Evolutionary conservation across 2,329 filamentous ascomycete genomes (phyloP).

Genomic region (Furcasterigmium sp.): DNA sequence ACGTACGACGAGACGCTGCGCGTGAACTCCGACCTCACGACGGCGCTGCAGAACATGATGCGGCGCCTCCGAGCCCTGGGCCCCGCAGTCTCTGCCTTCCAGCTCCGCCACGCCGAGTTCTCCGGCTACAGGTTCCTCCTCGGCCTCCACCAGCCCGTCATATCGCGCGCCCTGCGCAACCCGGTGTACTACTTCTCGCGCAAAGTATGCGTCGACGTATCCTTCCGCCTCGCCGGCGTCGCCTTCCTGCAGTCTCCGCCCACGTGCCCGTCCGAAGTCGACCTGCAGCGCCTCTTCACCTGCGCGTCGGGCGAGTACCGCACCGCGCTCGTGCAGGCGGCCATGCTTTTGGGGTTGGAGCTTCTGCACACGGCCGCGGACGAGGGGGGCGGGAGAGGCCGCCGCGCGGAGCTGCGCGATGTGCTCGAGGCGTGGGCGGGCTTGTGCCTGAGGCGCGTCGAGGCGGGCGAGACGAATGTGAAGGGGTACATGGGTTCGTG

Average conservation of each 20-base stretch:
- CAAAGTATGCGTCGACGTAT: constrained; percentile 40
- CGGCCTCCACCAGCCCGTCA: constrained; percentile 47
- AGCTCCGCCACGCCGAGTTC: constrained; percentile 35
- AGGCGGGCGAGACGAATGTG: constrained; percentile 36
- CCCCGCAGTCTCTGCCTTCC: constrained; percentile 28
- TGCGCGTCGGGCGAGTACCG: constrained; percentile 37
- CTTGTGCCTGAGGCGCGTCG: constrained; percentile 28
- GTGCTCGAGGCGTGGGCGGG: constrained; percentile 19
- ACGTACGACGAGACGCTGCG: constrained; percentile 43
- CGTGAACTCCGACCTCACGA: constrained; percentile 38
- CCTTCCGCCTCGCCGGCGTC: constrained; percentile 19
- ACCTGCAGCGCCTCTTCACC: constrained; percentile 32
- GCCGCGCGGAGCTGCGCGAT: constrained; percentile 22
- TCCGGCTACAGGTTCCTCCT: constrained; percentile 43
- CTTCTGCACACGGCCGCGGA: constrained; percentile 39
- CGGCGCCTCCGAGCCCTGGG: constrained; percentile 18
- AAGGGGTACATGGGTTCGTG: constrained; percentile 30
- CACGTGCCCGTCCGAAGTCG: constrained; percentile 6
- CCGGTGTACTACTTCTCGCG: constrained; percentile 48
- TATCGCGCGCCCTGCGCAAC: constrained; percentile 35
- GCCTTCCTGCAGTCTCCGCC: constrained; percentile 7
- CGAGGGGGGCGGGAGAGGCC: constrained; percentile 24
- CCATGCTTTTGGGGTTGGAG: constrained; percentile 39
- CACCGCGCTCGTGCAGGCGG: constrained; percentile 30
- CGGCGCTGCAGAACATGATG: constrained; percentile 29